Percentiles rank a stretch among this genome's conserved stretches.
Evolutionary conservation across 495 filamentous ascomycete species (phyloP).

Genomic region (Talaromyces ruber): DNA sequence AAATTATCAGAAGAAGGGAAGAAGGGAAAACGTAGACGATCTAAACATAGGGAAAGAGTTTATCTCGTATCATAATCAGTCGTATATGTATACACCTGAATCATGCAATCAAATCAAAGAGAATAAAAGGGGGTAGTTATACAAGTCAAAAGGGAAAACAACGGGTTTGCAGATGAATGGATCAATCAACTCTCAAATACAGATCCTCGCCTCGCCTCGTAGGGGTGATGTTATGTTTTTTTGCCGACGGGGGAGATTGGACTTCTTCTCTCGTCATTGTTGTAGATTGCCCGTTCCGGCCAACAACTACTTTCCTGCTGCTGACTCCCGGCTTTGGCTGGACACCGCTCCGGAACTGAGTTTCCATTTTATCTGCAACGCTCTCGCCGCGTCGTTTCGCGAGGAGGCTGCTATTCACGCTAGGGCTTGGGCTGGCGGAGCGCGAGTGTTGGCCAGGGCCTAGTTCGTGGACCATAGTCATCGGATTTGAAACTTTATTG

Average conservation of each 20-base stretch:
- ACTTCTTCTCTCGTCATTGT: not conserved
- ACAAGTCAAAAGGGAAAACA: not conserved
- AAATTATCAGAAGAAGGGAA: too few relatives aligned
- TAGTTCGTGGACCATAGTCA: not conserved
- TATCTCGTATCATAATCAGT: not conserved
- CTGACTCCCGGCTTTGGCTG: not conserved
- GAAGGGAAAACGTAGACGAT: too few relatives aligned
- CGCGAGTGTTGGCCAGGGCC: not conserved
- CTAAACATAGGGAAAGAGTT: not conserved
- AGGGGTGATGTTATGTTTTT: slow-evolving; percentile 29
- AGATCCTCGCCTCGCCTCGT: slow-evolving; percentile 26
- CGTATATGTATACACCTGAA: not conserved
- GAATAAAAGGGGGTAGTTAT: not conserved
- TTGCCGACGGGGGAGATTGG: not conserved
- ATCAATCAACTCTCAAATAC: slow-evolving; percentile 30
- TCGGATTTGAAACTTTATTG: not conserved
- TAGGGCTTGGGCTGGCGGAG: slow-evolving; percentile 5
- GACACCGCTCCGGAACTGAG: not conserved
- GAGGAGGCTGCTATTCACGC: not conserved
- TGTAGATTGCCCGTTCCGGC: not conserved
- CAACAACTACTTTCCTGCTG: not conserved
- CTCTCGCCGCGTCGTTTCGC: slow-evolving; percentile 7
- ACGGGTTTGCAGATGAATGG: too few relatives aligned
- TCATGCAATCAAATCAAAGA: not conserved
- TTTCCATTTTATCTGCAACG: slow-evolving; percentile 6